phyloP scores from a whole-genome alignment of 352 stramenopile genomes.

The Phytophthora rubi region DNA sequence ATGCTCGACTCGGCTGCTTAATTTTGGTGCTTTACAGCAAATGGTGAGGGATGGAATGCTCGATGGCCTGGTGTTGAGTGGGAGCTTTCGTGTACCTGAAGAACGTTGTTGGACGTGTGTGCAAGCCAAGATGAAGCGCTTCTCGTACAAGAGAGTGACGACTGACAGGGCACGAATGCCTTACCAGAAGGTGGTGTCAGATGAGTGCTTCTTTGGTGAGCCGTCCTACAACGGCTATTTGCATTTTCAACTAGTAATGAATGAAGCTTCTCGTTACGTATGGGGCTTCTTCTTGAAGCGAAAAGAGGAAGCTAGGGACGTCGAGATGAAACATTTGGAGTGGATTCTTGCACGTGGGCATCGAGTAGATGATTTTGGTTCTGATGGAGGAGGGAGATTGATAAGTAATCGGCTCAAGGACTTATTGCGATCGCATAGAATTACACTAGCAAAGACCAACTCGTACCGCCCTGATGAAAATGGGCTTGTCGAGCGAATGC shows the following conservation, averaged over 20 bases:
- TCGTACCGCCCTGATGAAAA: too few species aligned
- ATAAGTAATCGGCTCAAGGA: too few species aligned
- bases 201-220: slow-evolving; percentile 2
- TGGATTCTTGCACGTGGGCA: too few species aligned
- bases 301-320: too few species aligned
- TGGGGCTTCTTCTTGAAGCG: too few species aligned
- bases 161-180: slow-evolving; percentile 1
- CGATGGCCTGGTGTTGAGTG: background rate
- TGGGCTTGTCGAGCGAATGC: too few species aligned
- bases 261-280: too few species aligned
- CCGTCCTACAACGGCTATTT: slow-evolving; percentile 7
- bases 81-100: background rate
- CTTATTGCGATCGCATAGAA: too few species aligned
- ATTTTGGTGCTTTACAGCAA: background rate
- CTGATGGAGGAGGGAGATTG: too few species aligned
- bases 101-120: slow-evolving; percentile 7
- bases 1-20: background rate
- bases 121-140: slow-evolving; percentile 4
- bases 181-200: slow-evolving; percentile 4
- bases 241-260: background rate
- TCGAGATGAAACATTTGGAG: too few species aligned
- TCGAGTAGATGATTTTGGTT: background rate
- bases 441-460: too few species aligned
- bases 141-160: slow-evolving; percentile 8
- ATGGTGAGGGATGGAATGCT: background rate